Conservation (phyloP, 2,329 filamentous ascomycete species). For the Byssoonygena ceratinophila region DNA sequence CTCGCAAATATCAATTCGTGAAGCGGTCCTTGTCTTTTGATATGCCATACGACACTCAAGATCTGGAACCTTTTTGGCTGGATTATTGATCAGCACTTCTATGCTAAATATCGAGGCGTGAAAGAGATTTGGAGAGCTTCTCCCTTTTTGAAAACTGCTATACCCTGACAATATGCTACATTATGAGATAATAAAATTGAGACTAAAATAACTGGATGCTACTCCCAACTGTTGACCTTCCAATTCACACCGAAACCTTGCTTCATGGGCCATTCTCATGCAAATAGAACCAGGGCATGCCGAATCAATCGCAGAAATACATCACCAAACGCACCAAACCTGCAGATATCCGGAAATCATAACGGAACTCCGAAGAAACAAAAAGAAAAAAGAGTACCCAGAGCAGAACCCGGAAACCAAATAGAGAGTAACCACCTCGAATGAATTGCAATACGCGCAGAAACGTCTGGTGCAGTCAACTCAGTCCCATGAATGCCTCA, state of each 20-base stretch:
- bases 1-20: too few relatives aligned
- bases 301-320: slow-evolving; percentile 1
- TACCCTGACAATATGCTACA: background rate
- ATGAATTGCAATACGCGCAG: background rate
- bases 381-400: background rate
- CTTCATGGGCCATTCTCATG: background rate
- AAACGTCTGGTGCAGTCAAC: slow-evolving; percentile 40
- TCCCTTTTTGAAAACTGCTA: background rate
- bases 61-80: too few relatives aligned
- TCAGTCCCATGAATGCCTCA: slow-evolving; percentile 71
- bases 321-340: background rate
- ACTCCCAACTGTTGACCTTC: background rate
- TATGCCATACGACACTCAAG: too few relatives aligned
- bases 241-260: background rate
- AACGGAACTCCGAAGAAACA: background rate
- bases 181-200: background rate
- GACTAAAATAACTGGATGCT: background rate
- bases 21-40: too few relatives aligned
- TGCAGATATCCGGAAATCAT: background rate
- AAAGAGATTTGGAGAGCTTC: background rate
- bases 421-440: background rate
- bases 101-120: too few relatives aligned
- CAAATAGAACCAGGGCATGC: background rate
- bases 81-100: too few relatives aligned
- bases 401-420: background rate